A percentile compares a stretch with the other conserved stretches of the same genome.
Conservation (phyloP, 1,139 yeast genomes). For the Yamadazyma taylorii region DNA sequence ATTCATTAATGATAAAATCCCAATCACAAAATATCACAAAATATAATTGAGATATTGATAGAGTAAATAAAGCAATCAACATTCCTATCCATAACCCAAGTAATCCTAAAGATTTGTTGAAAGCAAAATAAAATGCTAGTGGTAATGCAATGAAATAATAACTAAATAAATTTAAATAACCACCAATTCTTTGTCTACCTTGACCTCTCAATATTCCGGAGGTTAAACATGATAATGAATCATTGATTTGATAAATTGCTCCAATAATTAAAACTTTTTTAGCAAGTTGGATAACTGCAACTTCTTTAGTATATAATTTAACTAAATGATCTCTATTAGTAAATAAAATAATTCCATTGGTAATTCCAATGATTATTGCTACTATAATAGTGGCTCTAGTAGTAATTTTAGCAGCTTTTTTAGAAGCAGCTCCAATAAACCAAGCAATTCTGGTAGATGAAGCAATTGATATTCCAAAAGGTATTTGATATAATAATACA, state of each 20-base stretch:
- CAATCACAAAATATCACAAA: conserved; percentile 53
- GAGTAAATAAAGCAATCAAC: conserved; percentile 52
- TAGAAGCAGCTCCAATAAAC: conserved; percentile 71
- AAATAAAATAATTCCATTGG: conserved; percentile 39
- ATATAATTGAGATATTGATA: conserved; percentile 45
- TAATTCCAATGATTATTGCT: conserved; percentile 44
- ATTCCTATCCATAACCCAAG: conserved; percentile 66
- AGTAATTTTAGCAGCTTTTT: conserved; percentile 45
- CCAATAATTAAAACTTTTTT: conserved; percentile 53
- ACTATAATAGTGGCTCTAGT: conserved; percentile 41
- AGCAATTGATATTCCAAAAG: conserved; percentile 74
- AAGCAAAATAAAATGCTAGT: conserved; percentile 53
- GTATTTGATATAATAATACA: conserved; percentile 68
- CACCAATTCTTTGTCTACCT: conserved; percentile 68
- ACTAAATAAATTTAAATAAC: conserved; percentile 50
- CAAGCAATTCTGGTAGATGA: conserved; percentile 77
- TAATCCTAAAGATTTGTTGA: conserved; percentile 42
- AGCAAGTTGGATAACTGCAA: conserved; percentile 50
- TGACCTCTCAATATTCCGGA: conserved; percentile 67
- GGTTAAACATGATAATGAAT: conserved; percentile 52
- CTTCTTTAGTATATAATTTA: conserved; percentile 50
- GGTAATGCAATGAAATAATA: conserved; percentile 64
- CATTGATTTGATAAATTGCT: conserved; percentile 60
- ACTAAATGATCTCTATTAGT: conserved; percentile 43
- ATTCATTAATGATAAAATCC: conserved; percentile 50